Percentiles rank a stretch among this genome's conserved stretches.
Evolutionary conservation across 192 early-diverging fungal species (phyloP).

Genomic region (Allomyces macrogynus): DNA sequence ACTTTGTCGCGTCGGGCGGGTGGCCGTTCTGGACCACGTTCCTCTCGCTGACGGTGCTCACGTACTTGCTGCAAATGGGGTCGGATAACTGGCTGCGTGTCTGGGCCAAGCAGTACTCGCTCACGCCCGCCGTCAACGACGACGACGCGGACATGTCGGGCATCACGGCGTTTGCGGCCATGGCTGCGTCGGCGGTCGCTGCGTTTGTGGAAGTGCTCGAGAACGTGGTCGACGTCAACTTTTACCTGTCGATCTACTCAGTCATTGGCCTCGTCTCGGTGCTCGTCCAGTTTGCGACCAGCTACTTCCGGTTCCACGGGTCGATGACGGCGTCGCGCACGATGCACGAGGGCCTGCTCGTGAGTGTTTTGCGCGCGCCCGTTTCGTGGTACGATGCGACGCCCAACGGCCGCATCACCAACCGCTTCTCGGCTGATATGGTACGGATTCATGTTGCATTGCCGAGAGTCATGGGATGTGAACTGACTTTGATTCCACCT

Average conservation of each 20-base stretch:
- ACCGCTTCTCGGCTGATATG: slow-evolving; percentile 4
- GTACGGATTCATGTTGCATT: no score
- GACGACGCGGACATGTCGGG: not conserved
- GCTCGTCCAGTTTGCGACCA: slow-evolving; percentile 15
- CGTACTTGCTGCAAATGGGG: slow-evolving; percentile 16
- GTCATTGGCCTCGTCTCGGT: slow-evolving; percentile 8
- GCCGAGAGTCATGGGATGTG: no score
- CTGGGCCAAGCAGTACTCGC: slow-evolving; percentile 21
- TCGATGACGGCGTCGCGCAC: slow-evolving; percentile 32
- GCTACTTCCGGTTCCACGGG: slow-evolving; percentile 20
- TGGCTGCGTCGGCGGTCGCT: not conserved
- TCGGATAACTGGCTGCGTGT: slow-evolving; percentile 46
- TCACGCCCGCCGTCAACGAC: not conserved
- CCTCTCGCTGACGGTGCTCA: slow-evolving; percentile 18
- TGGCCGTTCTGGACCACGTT: slow-evolving; percentile 38
- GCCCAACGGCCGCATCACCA: slow-evolving; percentile 66
- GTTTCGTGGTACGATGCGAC: slow-evolving; percentile 78
- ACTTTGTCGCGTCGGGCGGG: slow-evolving; percentile 49
- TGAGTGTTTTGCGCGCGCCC: slow-evolving; percentile 38
- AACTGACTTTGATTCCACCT: no score
- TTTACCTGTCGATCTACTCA: not conserved
- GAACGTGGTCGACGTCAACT: not conserved
- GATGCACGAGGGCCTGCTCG: slow-evolving; percentile 34
- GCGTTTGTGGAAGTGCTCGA: not conserved
- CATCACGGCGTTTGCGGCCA: not conserved